Base-by-base conservation (phyloP, 2,329 filamentous ascomycete genomes). In the Cytospora mali region DNA sequence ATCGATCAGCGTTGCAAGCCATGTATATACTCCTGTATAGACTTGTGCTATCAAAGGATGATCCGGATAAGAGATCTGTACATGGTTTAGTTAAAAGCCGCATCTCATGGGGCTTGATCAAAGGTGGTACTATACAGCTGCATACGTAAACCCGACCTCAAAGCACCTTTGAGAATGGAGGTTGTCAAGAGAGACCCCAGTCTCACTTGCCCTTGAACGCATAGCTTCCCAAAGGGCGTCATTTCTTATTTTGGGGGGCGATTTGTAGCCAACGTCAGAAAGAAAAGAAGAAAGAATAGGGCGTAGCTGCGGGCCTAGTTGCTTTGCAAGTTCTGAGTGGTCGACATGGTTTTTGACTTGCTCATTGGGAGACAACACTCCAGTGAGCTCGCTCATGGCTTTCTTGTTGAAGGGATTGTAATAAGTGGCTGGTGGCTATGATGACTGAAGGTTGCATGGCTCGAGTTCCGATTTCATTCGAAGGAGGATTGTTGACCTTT, bases 1-100 rank as follows among this genome's bases (percentile, higher is more conserved):
- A 7, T 58, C 55, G 14, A 58, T 58, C 21, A 51, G 55, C 13
- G 55, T 58, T 6, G 46, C 55, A 25, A 58, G 55, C 55, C 55
- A 58, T 21, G 55, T 58, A 21, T 58, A 46, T 18, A 58, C n/a
- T 14, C 55, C 55, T n/a, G 55, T 39, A 23, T 58, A 58, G 6
- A 58, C 46, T 21, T 58, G 55, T 10, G 55, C 55, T 7, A 11
- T 28, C 6, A 58, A 29, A 33, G 42, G 42, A n/a, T 35, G 55
- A 27, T 9, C 21, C 2, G 46, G 55, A 35, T 51, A 58, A 11
- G 46, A 58, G 7, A 58, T 28, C 55, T 58, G 29, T n/a, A 14
- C 10, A 28, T 21, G 3, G 21, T 3, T 21, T 18, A 31, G 31
- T 14, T 3, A n/a, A n/a, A n/a, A n/a, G n/a, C n/a, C n/a, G n/a